Conservation (phyloP, 2,329 filamentous ascomycete species). For the Cercospora sp. region DNA sequence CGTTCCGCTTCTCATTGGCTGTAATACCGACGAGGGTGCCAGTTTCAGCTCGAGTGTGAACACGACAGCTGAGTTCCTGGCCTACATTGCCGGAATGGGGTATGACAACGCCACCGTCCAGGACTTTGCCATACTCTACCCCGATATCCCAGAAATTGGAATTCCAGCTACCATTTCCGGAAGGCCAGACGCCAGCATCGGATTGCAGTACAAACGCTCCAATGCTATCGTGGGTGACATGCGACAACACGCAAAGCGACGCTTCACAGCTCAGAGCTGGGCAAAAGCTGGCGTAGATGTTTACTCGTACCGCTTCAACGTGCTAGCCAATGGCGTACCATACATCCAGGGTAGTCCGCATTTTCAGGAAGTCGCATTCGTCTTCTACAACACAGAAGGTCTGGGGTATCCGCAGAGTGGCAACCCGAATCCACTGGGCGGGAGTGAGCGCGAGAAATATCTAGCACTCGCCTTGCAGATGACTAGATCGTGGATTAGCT, state of each 20-base stretch:
- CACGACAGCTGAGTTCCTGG: slow-evolving; percentile 30
- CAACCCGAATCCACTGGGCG: slow-evolving; percentile 29
- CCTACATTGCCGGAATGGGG: slow-evolving; percentile 19
- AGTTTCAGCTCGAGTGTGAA: slow-evolving; percentile 30
- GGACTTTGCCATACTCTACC: slow-evolving; percentile 39
- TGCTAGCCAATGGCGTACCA: slow-evolving; percentile 28
- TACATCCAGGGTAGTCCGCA: slow-evolving; percentile 39
- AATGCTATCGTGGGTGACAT: slow-evolving; percentile 29
- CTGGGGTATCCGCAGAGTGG: slow-evolving; percentile 25
- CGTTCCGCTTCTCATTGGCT: slow-evolving; percentile 33
- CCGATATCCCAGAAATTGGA: slow-evolving; percentile 33
- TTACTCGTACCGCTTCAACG: slow-evolving; percentile 51
- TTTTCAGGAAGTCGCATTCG: slow-evolving; percentile 55
- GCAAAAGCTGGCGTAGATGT: slow-evolving; percentile 26
- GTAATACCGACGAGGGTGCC: slow-evolving; percentile 34
- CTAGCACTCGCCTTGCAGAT: slow-evolving; percentile 50
- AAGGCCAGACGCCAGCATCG: slow-evolving; percentile 24
- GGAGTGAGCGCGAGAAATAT: slow-evolving; percentile 39
- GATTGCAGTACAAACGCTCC: slow-evolving; percentile 29
- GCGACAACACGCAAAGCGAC: slow-evolving; percentile 21
- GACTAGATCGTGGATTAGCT: slow-evolving; percentile 55
- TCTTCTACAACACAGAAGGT: slow-evolving; percentile 55
- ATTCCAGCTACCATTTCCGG: slow-evolving; percentile 28
- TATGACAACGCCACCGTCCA: slow-evolving; percentile 39
- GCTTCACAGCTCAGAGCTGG: slow-evolving; percentile 28